Conservation (phyloP, 2,329 filamentous ascomycete species). For the Fusarium sp. region DNA sequence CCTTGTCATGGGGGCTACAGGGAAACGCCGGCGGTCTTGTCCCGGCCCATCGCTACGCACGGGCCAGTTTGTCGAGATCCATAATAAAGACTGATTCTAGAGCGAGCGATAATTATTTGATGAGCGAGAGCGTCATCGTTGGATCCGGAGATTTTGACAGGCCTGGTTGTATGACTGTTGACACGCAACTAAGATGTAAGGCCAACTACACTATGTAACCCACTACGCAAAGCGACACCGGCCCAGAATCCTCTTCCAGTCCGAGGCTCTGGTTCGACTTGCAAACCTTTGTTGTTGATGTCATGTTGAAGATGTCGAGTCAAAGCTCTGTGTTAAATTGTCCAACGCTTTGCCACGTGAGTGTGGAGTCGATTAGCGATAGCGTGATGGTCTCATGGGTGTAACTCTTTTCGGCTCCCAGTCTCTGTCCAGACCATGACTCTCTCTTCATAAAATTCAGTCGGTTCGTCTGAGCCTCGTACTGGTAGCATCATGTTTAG, state of each 20-base stretch:
- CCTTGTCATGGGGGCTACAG: constrained; percentile 42
- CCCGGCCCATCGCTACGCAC: constrained; percentile 41
- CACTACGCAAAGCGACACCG: constrained; percentile 1
- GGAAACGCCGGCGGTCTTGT: constrained; percentile 35
- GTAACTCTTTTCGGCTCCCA: constrained; percentile 6
- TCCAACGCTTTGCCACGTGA: constrained; percentile 40
- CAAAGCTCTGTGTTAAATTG: neutral
- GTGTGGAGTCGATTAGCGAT: constrained; percentile 42
- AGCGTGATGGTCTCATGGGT: constrained; percentile 17
- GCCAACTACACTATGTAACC: constrained; percentile 5
- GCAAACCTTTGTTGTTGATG: constrained; percentile 26
- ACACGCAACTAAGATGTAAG: neutral
- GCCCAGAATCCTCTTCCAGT: neutral
- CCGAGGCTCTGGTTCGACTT: constrained; percentile 19
- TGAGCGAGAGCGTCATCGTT: constrained; percentile 42
- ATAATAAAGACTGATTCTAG: constrained; percentile 24
- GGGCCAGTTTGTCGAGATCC: constrained; percentile 39
- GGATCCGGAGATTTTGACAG: constrained; percentile 24
- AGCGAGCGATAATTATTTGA: constrained; percentile 19
- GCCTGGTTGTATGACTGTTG: constrained; percentile 17
- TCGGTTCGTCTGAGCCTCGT: constrained; percentile 47
- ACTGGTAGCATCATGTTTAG: constrained; percentile 55
- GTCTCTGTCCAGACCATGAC: constrained; percentile 51
- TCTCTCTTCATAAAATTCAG: constrained; percentile 53
- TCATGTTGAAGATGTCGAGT: constrained; percentile 19